A percentile compares a stretch with the other conserved stretches of the same genome.
phyloP scores from a whole-genome alignment of 83 land plant species.

The Larix sibirica region DNA sequence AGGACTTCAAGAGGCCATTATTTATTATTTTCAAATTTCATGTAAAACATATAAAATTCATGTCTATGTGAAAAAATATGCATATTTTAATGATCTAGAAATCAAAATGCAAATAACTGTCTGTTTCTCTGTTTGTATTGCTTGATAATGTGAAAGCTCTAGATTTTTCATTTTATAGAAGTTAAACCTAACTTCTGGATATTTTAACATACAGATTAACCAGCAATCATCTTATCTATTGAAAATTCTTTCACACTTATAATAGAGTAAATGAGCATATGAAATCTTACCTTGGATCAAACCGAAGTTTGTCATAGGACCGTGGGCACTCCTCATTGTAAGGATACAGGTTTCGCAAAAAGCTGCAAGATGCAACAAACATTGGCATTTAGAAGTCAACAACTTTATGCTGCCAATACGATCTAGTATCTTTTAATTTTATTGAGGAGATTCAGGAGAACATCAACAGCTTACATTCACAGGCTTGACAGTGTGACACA shows the following conservation, averaged over 20 bases:
- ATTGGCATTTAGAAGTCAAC: neutral
- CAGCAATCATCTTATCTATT: neutral
- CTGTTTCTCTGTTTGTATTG: neutral
- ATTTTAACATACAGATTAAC: neutral
- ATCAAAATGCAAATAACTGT: too few species aligned
- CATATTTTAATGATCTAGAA: too few species aligned
- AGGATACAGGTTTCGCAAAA: slow-evolving; percentile 57
- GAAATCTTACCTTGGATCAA: slow-evolving; percentile 64
- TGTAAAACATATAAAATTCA: too few species aligned
- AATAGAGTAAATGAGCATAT: slow-evolving; percentile 1
- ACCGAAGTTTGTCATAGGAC: slow-evolving; percentile 75
- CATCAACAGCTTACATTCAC: neutral
- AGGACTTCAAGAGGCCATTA: too few species aligned
- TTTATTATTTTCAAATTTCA: too few species aligned
- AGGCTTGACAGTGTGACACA: neutral
- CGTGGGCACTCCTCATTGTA: slow-evolving; percentile 57
- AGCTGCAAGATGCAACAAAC: slow-evolving; percentile 35
- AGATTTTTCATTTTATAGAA: neutral
- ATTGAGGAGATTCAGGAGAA: neutral
- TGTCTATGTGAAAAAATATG: too few species aligned
- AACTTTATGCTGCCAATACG: neutral
- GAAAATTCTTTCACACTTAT: neutral
- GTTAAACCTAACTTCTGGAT: neutral
- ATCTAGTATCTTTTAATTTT: neutral
- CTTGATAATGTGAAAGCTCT: neutral